Base-by-base conservation (phyloP, 345 rosid genomes). In the Lumnitzera littorea region DNA sequence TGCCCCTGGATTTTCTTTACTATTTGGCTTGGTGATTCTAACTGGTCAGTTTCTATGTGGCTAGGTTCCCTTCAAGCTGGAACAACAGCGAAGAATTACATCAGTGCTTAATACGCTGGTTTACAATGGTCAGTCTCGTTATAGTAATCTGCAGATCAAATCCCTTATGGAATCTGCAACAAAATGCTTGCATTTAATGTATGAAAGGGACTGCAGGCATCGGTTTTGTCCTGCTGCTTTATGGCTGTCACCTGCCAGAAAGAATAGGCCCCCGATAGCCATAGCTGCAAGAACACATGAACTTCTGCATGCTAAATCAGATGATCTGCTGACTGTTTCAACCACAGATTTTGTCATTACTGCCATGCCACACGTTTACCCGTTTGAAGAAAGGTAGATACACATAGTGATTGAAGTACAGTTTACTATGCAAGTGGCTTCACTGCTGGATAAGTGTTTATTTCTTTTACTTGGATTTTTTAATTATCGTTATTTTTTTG, bases 151-250 rank as follows among this genome's bases (percentile, higher is more conserved):
- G 55, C 84, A 74, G 70, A 78, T 73, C 74, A 83, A 76, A 72
- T 79, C 84, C 57, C 75, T 89, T 58, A 74, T 89, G 96, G 94
- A 84, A 68, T 84, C 91, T 63, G 94, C 97, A 59, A 78, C 81
- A 70, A 81, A 83, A 78, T 92, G 98, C 74, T 69, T 92, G 85
- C 97, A 92, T 77, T 71, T 87, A 76, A 69, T 92, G 68, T 92
- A 92, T 73, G 98, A 89, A 77, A 89, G 97, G 70, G 94, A 92
- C 80, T 89, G 98, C 78, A 80, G 98, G 68, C 96, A 80, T 70
- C 84, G 68, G 56, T 92, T 92, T 73, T 87, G 97, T 64, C 90
- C 97, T 15, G 74, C 95, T 58, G 63, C 67, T 74, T 70, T 92
- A 78, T 92, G 98, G 98, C 89, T 92, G 67, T 92, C 98, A 49